Percentiles rank a stretch among this genome's conserved stretches.
These are phyloP conservation scores for Backusella luteola DNA, from an alignment of 192 early-diverging fungal genomes.

Conservation along the genomic window DNA sequence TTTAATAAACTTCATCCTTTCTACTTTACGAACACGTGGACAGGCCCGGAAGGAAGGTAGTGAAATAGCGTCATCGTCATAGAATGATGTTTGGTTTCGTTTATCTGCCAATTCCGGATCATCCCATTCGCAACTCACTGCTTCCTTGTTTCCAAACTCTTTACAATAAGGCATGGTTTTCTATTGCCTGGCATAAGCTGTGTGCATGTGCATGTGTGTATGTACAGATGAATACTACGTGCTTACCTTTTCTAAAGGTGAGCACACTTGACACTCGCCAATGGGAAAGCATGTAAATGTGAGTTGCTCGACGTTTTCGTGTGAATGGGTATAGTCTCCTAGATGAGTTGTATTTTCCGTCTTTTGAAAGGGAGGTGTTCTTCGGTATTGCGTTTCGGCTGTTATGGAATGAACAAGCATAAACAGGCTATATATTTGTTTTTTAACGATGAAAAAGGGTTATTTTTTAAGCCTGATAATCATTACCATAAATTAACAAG, in stretches of 20 bases:
- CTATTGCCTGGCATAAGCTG: background rate
- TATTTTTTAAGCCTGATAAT: background rate
- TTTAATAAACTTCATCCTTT: constrained; percentile 16
- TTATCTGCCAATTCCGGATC: constrained; percentile 19
- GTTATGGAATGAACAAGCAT: background rate
- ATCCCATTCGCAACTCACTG: constrained; percentile 33
- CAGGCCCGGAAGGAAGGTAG: constrained; percentile 33
- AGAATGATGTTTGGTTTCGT: constrained; percentile 6
- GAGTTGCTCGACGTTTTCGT: constrained; percentile 20
- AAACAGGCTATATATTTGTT: background rate
- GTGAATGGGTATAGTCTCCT: constrained; percentile 32
- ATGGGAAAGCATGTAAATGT: constrained; percentile 31
- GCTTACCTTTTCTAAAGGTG: constrained; percentile 30
- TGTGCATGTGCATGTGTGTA: no score
- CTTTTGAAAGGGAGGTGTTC: constrained; percentile 18
- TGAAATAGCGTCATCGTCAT: constrained; percentile 26
- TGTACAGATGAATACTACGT: background rate
- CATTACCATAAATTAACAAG: background rate
- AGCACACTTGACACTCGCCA: constrained; percentile 37
- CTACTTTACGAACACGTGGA: constrained; percentile 29
- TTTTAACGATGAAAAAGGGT: background rate
- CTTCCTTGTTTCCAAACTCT: constrained; percentile 39
- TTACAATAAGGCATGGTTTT: constrained; percentile 38
- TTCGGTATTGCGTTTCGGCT: constrained; percentile 9
- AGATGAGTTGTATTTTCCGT: constrained; percentile 7